These are phyloP conservation scores for Pestalotiopsis sp. DNA, from an alignment of 2,329 filamentous ascomycete species.

Conservation along the genomic window DNA sequence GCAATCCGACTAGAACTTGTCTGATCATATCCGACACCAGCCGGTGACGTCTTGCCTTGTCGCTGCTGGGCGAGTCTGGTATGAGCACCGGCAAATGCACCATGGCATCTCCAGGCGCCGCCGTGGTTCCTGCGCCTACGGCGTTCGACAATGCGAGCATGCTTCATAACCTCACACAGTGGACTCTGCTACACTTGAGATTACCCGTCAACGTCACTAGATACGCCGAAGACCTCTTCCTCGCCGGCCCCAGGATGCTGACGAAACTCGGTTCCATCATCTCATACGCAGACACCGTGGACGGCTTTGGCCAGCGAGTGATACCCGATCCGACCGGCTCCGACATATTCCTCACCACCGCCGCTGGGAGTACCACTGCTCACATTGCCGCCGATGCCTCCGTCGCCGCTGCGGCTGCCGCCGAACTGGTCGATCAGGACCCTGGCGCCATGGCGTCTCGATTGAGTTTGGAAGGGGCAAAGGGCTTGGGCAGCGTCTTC, in stretches of 20 bases:
- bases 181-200: conserved; percentile 48
- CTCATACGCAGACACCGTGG: conserved; percentile 60
- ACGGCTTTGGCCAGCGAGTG: conserved; percentile 59
- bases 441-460: conserved; percentile 44
- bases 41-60: neutral
- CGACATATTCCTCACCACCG: conserved; percentile 49
- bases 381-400: conserved; percentile 41
- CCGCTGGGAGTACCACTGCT: conserved; percentile 41
- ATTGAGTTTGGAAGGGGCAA: conserved; percentile 60
- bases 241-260: conserved; percentile 71
- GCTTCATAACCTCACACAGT: conserved; percentile 58
- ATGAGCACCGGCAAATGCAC: neutral
- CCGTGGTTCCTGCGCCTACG: conserved; percentile 28
- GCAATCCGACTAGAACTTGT: neutral
- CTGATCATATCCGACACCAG: neutral
- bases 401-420: conserved; percentile 38
- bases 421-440: conserved; percentile 46
- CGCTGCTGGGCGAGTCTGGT: neutral
- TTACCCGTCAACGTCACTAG: conserved; percentile 57
- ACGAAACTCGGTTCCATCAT: conserved; percentile 64
- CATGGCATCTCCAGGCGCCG: conserved; percentile 34
- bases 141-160: conserved; percentile 43
- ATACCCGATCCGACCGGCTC: conserved; percentile 33
- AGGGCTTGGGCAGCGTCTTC: conserved; percentile 83
- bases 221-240: conserved; percentile 67